Conservation (phyloP, 2,329 filamentous ascomycete genomes). For the Penicillium sp. region DNA sequence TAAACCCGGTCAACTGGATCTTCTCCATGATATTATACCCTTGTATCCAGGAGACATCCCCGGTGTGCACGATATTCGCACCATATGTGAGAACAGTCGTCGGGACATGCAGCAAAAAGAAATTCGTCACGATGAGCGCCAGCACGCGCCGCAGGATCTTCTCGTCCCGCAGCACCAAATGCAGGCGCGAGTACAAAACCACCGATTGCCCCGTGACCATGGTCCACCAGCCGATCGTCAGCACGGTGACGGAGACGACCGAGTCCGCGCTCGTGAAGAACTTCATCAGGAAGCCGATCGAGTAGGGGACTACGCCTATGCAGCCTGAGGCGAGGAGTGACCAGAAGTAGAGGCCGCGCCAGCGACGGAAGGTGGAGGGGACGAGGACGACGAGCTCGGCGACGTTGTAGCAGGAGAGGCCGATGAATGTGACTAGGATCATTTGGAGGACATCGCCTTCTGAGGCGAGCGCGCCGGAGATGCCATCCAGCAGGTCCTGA, state of each 20-base stretch:
- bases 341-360: slow-evolving; percentile 48
- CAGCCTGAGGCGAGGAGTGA: slow-evolving; percentile 39
- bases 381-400: slow-evolving; percentile 45
- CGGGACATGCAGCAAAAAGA: slow-evolving; percentile 55
- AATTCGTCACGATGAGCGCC: slow-evolving; percentile 60
- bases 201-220: slow-evolving; percentile 66
- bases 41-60: slow-evolving; percentile 31
- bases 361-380: slow-evolving; percentile 43
- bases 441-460: slow-evolving; percentile 26
- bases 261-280: slow-evolving; percentile 38
- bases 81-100: slow-evolving; percentile 59
- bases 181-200: slow-evolving; percentile 64
- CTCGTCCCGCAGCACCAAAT: slow-evolving; percentile 59
- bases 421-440: slow-evolving; percentile 35
- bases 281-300: slow-evolving; percentile 48
- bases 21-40: slow-evolving; percentile 51
- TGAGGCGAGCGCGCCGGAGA: slow-evolving; percentile 32
- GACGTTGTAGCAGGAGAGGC: slow-evolving; percentile 53
- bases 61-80: slow-evolving; percentile 28
- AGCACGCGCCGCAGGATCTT: slow-evolving; percentile 53
- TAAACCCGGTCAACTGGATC: slow-evolving; percentile 49
- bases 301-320: slow-evolving; percentile 41
- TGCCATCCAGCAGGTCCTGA: slow-evolving; percentile 32
- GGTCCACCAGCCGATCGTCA: slow-evolving; percentile 59
- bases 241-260: slow-evolving; percentile 43